phyloP scores from a whole-genome alignment of 2,329 filamentous ascomycete species.

The Calcarisporium arbuscula region DNA sequence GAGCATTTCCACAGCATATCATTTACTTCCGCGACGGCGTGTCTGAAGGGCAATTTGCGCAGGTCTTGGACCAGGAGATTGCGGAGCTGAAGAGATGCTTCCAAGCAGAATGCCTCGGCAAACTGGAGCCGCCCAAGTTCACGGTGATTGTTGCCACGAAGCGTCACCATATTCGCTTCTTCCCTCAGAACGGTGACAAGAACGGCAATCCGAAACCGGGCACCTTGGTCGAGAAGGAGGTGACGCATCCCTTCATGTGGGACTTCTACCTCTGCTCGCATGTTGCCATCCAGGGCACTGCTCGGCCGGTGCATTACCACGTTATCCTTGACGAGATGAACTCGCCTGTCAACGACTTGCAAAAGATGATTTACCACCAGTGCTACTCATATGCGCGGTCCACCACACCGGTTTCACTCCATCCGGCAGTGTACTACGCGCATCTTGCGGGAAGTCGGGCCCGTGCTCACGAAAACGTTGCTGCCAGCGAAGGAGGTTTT shows the following conservation, averaged over 20 bases:
- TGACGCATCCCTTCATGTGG: slow-evolving; percentile 86
- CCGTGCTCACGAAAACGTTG: slow-evolving; percentile 60
- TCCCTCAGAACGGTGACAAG: slow-evolving; percentile 65
- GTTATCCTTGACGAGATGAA: slow-evolving; percentile 77
- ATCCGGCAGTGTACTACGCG: slow-evolving; percentile 91
- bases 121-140: slow-evolving; percentile 53
- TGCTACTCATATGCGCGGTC: slow-evolving; percentile 91
- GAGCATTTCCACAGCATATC: slow-evolving; percentile 56
- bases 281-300: slow-evolving; percentile 84
- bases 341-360: slow-evolving; percentile 61
- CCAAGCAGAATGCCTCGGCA: slow-evolving; percentile 44
- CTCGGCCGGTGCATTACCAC: slow-evolving; percentile 87
- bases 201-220: slow-evolving; percentile 82
- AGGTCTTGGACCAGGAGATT: slow-evolving; percentile 77
- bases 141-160: slow-evolving; percentile 88
- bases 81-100: slow-evolving; percentile 64
- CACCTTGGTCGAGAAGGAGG: slow-evolving; percentile 78
- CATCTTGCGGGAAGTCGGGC: slow-evolving; percentile 82
- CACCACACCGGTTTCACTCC: slow-evolving; percentile 84
- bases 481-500: slow-evolving; percentile 39
- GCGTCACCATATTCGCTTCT: slow-evolving; percentile 90
- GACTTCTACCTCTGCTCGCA: slow-evolving; percentile 69
- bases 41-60: slow-evolving; percentile 74
- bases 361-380: slow-evolving; percentile 89
- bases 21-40: slow-evolving; percentile 95